Evolutionary conservation across 495 filamentous ascomycete species (phyloP).

Genomic region (Pseudoneurospora amorphoporcata): DNA sequence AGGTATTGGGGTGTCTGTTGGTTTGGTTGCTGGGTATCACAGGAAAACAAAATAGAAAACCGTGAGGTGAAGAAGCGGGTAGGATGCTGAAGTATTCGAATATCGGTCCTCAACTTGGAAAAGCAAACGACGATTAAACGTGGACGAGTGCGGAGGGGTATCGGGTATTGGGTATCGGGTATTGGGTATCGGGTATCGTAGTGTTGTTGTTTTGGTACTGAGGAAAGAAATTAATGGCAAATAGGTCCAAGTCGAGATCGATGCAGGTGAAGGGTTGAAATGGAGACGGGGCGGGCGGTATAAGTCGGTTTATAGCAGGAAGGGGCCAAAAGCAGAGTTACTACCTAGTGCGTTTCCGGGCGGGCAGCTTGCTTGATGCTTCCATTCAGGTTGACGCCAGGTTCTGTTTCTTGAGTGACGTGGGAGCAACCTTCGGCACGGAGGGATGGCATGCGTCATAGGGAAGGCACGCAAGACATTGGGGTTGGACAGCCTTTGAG

Average conservation of each 20-base stretch:
- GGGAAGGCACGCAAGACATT: slow-evolving; percentile 4
- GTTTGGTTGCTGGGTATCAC: slow-evolving; percentile 4
- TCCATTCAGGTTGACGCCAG: background rate
- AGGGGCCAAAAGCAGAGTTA: background rate
- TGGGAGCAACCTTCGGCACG: background rate
- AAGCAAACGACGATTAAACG: background rate
- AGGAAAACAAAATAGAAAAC: background rate
- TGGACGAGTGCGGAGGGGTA: background rate
- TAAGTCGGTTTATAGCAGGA: slow-evolving; percentile 7
- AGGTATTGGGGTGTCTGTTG: background rate
- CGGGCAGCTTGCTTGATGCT: background rate
- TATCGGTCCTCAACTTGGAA: background rate
- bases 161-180: background rate
- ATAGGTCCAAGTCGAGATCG: background rate
- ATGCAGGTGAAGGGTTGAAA: background rate
- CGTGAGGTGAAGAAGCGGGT: background rate
- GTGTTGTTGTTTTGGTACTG: background rate
- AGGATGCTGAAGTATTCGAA: background rate
- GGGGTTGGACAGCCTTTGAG: background rate
- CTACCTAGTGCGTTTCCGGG: background rate
- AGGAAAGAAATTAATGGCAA: background rate
- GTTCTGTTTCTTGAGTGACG: slow-evolving; percentile 1
- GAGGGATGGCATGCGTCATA: slow-evolving; percentile 14
- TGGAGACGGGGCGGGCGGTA: background rate
- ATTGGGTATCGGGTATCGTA: background rate